phyloP scores from a whole-genome alignment of 2,329 filamentous ascomycete species.

The Paraconiothyrium sp. region DNA sequence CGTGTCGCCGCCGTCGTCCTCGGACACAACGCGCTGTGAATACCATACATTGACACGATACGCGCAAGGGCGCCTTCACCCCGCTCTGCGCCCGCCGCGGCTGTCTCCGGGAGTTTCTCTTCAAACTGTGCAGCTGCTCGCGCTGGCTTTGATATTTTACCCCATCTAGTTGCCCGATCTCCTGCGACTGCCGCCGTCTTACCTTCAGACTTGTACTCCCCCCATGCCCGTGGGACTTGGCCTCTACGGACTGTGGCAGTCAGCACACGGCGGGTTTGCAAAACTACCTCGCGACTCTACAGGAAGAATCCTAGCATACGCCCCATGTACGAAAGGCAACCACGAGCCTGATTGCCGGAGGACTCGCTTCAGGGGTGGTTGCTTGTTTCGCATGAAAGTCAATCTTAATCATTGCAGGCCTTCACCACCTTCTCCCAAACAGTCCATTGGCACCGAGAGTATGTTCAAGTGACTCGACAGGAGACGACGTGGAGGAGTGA shows the following conservation, averaged over 20 bases:
- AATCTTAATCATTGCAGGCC: not conserved
- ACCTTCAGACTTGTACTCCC: not conserved
- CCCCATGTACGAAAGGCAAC: not conserved
- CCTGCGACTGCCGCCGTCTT: slow-evolving; percentile 10
- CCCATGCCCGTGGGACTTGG: slow-evolving; percentile 5
- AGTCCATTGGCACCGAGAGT: not conserved
- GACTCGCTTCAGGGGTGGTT: not conserved
- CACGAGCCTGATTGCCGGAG: slow-evolving; percentile 1
- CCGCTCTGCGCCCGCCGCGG: not conserved
- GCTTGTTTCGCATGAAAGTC: slow-evolving; percentile 11
- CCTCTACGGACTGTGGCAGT: slow-evolving; percentile 10
- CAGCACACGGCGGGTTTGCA: slow-evolving; percentile 14
- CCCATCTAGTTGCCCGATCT: slow-evolving; percentile 14
- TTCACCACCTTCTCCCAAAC: not conserved
- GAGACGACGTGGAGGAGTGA: not conserved
- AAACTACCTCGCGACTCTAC: not conserved
- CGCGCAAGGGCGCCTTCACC: not conserved
- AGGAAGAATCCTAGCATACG: not conserved
- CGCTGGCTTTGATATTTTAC: slow-evolving; percentile 10
- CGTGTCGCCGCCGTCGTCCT: not conserved
- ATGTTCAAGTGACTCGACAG: not conserved
- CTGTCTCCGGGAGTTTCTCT: slow-evolving; percentile 6
- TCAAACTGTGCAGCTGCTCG: slow-evolving; percentile 12
- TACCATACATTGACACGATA: not conserved
- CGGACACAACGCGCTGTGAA: not conserved